These are phyloP conservation scores for Panaeolus papilionaceus DNA, from an alignment of 768 basidiomycete species.

Conservation along the genomic window DNA sequence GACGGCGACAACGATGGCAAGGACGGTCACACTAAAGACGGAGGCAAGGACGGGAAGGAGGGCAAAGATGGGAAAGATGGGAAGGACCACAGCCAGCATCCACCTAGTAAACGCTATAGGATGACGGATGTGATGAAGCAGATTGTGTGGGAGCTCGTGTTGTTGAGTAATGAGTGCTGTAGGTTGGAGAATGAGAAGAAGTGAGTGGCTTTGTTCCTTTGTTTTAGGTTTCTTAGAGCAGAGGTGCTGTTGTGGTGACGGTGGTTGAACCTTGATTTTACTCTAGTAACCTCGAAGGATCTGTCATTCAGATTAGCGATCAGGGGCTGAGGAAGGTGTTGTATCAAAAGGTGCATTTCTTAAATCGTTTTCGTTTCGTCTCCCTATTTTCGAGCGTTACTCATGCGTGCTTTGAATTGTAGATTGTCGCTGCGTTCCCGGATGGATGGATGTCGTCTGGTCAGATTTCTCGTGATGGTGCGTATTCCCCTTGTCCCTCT, in stretches of 20 bases:
- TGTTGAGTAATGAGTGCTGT: slow-evolving; percentile 85
- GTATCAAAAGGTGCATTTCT: slow-evolving; percentile 70
- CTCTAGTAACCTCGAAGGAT: slow-evolving; percentile 59
- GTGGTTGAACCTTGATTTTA: slow-evolving; percentile 17
- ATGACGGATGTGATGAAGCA: slow-evolving; percentile 83
- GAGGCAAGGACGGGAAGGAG: slow-evolving; percentile 24
- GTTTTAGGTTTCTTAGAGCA: neutral
- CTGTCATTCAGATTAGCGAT: slow-evolving; percentile 75
- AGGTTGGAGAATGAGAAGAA: slow-evolving; percentile 58
- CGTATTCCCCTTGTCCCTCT: slow-evolving; percentile 28
- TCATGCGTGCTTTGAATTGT: neutral
- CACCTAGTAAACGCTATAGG: slow-evolving; percentile 78
- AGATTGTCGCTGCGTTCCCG: slow-evolving; percentile 83
- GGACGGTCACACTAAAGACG: slow-evolving; percentile 25
- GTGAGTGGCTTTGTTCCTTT: slow-evolving; percentile 29
- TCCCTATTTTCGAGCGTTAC: neutral
- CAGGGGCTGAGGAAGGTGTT: slow-evolving; percentile 81
- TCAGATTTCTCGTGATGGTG: slow-evolving; percentile 87
- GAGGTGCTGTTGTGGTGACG: neutral
- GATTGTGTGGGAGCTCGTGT: slow-evolving; percentile 81
- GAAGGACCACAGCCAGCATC: slow-evolving; percentile 50
- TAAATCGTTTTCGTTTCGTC: neutral
- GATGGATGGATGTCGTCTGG: slow-evolving; percentile 87
- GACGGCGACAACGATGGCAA: slow-evolving; percentile 25
- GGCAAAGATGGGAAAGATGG: slow-evolving; percentile 35